Conservation (phyloP, 2,329 filamentous ascomycete genomes). For the Phyllosticta citribraziliensis region DNA sequence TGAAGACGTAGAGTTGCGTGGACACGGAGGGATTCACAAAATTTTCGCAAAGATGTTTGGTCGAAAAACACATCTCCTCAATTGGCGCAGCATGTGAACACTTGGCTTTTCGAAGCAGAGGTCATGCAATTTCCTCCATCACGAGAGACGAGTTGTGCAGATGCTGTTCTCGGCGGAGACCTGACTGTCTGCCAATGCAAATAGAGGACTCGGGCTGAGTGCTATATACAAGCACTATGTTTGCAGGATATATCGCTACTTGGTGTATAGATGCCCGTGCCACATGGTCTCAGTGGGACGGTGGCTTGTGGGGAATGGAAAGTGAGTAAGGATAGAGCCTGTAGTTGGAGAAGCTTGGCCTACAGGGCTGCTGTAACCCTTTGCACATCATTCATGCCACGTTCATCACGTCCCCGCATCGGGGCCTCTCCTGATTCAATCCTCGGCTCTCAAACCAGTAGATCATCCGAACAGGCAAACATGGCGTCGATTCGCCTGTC, state of each 20-base stretch:
- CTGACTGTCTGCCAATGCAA: neutral
- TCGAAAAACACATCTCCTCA: neutral
- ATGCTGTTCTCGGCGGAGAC: neutral
- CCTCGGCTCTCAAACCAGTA: neutral
- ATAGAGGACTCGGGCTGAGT: neutral
- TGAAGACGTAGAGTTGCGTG: neutral
- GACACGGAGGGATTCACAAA: neutral
- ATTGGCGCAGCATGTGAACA: neutral
- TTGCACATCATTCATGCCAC: neutral
- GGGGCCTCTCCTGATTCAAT: neutral
- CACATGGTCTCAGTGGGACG: neutral
- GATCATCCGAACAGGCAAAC: neutral
- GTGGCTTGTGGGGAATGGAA: neutral
- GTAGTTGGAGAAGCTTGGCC: neutral
- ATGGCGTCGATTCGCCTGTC: neutral
- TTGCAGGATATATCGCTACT: neutral
- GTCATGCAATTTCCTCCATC: neutral
- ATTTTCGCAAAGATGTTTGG: neutral
- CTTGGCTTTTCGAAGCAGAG: neutral
- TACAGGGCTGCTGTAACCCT: neutral
- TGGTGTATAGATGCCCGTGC: neutral
- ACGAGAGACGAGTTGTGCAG: neutral
- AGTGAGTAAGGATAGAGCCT: neutral
- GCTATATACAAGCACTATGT: neutral
- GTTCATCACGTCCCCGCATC: neutral